Percentiles rank a stretch among this genome's conserved stretches.
phyloP scores from a whole-genome alignment of 2,329 filamentous ascomycete genomes.

The Apiospora sp. region DNA sequence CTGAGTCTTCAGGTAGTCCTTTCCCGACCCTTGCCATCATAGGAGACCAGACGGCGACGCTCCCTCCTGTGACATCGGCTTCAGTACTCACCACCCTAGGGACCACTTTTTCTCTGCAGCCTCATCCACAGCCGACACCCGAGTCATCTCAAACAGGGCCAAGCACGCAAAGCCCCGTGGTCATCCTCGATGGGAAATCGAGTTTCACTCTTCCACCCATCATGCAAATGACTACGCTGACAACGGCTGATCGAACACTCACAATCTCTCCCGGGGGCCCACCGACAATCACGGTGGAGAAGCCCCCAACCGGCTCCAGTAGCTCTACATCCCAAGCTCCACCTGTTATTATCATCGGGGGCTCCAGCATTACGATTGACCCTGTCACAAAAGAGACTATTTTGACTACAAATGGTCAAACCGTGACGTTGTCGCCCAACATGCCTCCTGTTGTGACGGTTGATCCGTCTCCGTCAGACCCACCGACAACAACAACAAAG shows the following conservation, averaged over 20 bases:
- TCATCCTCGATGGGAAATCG: neutral
- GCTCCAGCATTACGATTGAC: neutral
- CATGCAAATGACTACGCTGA: neutral
- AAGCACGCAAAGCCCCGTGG: neutral
- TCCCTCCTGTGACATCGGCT: neutral
- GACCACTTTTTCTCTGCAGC: neutral
- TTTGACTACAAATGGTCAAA: neutral
- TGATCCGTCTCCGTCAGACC: neutral
- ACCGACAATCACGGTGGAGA: neutral
- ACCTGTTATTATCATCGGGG: neutral
- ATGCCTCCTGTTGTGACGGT: neutral
- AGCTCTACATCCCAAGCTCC: neutral
- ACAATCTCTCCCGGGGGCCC: neutral
- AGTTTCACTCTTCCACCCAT: neutral
- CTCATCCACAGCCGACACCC: neutral
- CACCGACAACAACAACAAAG: neutral
- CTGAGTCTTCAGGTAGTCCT: neutral
- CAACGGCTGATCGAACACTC: neutral
- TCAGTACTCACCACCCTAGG: neutral
- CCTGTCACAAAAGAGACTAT: neutral
- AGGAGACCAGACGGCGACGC: neutral
- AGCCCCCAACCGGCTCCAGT: neutral
- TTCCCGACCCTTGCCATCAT: neutral
- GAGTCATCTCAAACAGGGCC: neutral
- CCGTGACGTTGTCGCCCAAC: neutral